phyloP scores from a whole-genome alignment of 345 rosid genomes.

The Lagerstroemia speciosa region DNA sequence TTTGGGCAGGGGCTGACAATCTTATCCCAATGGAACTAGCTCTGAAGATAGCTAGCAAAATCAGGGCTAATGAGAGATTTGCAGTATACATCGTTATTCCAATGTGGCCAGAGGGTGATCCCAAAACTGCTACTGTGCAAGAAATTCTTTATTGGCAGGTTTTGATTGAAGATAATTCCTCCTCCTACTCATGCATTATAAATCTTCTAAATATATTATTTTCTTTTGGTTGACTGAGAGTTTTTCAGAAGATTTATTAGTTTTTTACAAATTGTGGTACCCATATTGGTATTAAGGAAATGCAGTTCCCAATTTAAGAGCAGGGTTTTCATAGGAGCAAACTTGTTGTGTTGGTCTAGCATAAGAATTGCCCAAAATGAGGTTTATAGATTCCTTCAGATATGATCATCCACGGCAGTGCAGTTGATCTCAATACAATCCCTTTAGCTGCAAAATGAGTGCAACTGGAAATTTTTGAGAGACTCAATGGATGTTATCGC shows the following conservation, averaged over 20 bases:
- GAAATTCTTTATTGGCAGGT: conserved; percentile 99
- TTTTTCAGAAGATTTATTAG: no score
- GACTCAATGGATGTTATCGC: not conserved
- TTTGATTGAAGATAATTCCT: conserved; percentile 1
- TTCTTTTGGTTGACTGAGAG: not conserved
- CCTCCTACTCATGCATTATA: no score
- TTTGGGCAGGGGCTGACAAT: conserved; percentile 79
- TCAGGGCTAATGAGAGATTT: conserved; percentile 81
- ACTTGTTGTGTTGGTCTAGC: no score
- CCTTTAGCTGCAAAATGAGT: not conserved
- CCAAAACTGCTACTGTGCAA: conserved; percentile 63
- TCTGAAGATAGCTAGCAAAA: conserved; percentile 79
- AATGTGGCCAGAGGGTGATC: conserved; percentile 99
- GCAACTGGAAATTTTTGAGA: no score
- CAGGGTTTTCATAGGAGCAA: not conserved
- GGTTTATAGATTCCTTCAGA: not conserved
- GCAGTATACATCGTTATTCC: conserved; percentile 82
- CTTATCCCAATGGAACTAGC: conserved; percentile 96
- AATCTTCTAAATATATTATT: not conserved
- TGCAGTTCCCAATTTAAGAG: not conserved
- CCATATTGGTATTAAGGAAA: no score
- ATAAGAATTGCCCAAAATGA: not conserved
- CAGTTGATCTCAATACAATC: not conserved
- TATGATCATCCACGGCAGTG: not conserved
- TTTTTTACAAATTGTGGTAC: no score